Evolutionary conservation across 176 grass and related monocot species (phyloP), one percentile per base, ranked within the genome.

Genomic region (Thinopyrum elongatum): DNA sequence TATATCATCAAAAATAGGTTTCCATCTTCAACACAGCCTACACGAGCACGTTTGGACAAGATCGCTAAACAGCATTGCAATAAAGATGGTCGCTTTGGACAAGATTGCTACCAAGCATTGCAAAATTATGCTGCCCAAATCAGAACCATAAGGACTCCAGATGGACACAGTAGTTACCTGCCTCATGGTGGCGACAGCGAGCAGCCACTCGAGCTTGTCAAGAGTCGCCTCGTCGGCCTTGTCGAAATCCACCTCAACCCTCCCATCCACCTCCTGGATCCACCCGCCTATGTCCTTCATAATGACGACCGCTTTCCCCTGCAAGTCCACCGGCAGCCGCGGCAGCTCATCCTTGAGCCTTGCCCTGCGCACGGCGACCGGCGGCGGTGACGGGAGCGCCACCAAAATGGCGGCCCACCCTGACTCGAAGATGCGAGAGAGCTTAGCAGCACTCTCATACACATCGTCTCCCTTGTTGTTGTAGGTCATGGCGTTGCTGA

Each of bases 401-500:
- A 79, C 38, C 21, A 65, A 4, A 72, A 85, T 17, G 11, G 77
- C 34, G 35, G 71, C 8, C 91, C 88, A 93, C 21, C 65, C 41
- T 19, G 68, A 60, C 72, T 93, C 91, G 69, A 93, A 93, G 13
- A 90, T 71, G 5, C 8, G 25, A 9, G 72, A 67, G 77, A 93
- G 85, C 57, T 88, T 82, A 28, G 26, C 72, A 9, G 88, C 88
- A 46, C 86, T 93, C 44, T 87, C 29, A 19, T 93, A 84, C 33
- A 90, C 88, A 49, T 83, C 81, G 30, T 87, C 77, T 34, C 92
- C 88, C 78, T 27, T 2, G 57, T 64, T 41, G 62, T 97, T 97
- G 79, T 90, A 97, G 35, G 75, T 51, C 87, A 91, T 80, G 71
- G 95, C 92, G 47, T 97, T 97, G 22, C 29, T 30, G 75, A 94